phyloP scores from a whole-genome alignment of 1,284 basidiomycete genomes.

The Marasmius sp. region DNA sequence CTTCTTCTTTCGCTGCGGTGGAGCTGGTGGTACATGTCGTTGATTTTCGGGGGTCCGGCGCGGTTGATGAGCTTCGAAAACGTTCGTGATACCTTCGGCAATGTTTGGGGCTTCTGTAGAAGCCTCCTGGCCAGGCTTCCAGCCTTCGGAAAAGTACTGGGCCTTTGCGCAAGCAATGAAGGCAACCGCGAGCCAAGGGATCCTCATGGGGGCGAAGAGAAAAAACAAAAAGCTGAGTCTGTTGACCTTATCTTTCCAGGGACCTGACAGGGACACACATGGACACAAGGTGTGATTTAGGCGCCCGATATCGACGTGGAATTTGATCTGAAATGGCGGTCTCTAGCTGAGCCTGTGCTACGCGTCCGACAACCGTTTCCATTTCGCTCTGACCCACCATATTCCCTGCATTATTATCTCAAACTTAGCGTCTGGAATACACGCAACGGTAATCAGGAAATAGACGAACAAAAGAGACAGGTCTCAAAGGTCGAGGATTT shows the following conservation, averaged over 20 bases:
- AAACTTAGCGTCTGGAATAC: too few relatives aligned
- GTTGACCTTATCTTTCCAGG: background rate
- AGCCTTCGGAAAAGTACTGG: conserved; percentile 77
- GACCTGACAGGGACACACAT: too few relatives aligned
- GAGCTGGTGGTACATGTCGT: background rate
- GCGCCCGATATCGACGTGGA: too few relatives aligned
- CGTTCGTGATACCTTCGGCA: background rate
- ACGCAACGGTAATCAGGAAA: too few relatives aligned
- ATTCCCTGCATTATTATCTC: too few relatives aligned
- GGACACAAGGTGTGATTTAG: too few relatives aligned
- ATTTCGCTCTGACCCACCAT: too few relatives aligned
- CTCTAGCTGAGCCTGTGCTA: too few relatives aligned
- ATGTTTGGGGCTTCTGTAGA: conserved; percentile 23
- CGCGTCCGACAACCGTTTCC: too few relatives aligned
- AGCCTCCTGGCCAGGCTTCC: conserved; percentile 67
- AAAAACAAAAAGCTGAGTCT: conserved; percentile 11
- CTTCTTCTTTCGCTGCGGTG: background rate
- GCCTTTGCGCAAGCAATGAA: conserved; percentile 45
- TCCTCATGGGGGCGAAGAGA: conserved; percentile 49
- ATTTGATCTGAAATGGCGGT: too few relatives aligned
- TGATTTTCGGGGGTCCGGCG: background rate
- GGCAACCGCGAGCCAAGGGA: conserved; percentile 33
- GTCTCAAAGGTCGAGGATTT: too few relatives aligned
- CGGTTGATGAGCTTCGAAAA: background rate
- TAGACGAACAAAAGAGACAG: too few relatives aligned